These are phyloP conservation scores for Arthrobotrys entomopaga DNA, from an alignment of 2,329 filamentous ascomycete genomes.

Conservation along the genomic window DNA sequence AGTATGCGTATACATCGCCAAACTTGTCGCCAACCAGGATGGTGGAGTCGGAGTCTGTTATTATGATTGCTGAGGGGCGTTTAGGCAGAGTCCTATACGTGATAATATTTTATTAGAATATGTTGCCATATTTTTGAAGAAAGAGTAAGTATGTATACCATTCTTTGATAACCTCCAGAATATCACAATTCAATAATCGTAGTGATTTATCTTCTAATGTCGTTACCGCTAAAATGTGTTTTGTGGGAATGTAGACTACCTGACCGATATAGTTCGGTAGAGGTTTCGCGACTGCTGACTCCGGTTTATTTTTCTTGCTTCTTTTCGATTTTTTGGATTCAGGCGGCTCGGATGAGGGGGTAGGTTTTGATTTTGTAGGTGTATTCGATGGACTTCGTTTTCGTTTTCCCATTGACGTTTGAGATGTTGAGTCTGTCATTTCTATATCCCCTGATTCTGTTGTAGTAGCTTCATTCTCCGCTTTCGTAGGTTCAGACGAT, in stretches of 20 bases:
- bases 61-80: constrained; percentile 78
- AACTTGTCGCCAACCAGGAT: constrained; percentile 94
- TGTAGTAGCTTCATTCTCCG: neutral
- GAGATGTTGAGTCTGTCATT: constrained; percentile 36
- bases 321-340: constrained; percentile 20
- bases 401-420: constrained; percentile 31
- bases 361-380: neutral
- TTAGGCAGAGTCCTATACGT: constrained; percentile 81
- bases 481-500: constrained; percentile 12
- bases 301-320: constrained; percentile 16
- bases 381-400: constrained; percentile 51
- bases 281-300: constrained; percentile 3
- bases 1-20: constrained; percentile 88
- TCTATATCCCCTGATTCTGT: constrained; percentile 20
- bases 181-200: constrained; percentile 79
- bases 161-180: constrained; percentile 75
- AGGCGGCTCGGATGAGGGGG: neutral
- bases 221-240: constrained; percentile 77
- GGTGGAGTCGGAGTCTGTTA: constrained; percentile 75
- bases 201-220: constrained; percentile 93
- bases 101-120: constrained; percentile 20
- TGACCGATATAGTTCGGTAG: constrained; percentile 60
- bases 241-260: constrained; percentile 66
- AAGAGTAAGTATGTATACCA: neutral
- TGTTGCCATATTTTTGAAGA: neutral